Base-by-base conservation (phyloP, 257 asterid genomes). In the Linderniella brevidens region DNA sequence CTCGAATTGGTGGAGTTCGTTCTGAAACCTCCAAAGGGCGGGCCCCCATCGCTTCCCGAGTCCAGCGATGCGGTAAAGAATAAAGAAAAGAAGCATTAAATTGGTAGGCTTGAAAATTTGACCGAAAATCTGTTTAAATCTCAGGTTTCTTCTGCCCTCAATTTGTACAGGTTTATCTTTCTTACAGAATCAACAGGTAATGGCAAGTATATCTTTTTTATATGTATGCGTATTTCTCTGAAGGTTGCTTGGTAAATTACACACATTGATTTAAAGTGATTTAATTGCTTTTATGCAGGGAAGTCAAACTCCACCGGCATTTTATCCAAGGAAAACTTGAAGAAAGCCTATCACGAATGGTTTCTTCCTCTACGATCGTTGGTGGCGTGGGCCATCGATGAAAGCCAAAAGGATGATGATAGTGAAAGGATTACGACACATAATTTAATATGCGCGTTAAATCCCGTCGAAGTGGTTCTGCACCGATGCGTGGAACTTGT, bases 41-140 rank as follows among this genome's bases (percentile, higher is more conserved):
- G 96, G 57, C 98, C 94, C 58, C 96, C 95, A 42, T 56, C 69
- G 11, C 92, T 88, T 54, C 94, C 94, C 3, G 95, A 84, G 61
- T 61, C 60, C 74, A 69, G 82, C 56, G 94, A 88, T 71, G 93
- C 95, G 19, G 98, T 88, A 64, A 61, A 48, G n/a, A n/a, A n/a
- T n/a, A n/a, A n/a, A n/a, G n/a, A n/a, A n/a, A n/a, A n/a, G n/a
- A n/a, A n/a, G n/a, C n/a, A n/a, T n/a, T n/a, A n/a, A n/a, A n/a
- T n/a, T n/a, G n/a, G n/a, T n/a, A n/a, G n/a, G n/a, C n/a, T n/a
- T n/a, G n/a, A n/a, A n/a, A n/a, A n/a, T 44, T 38, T 38, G 12
- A 38, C 43, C 14, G 43, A 13, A 16, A 14, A 17, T 54, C 11
- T 20, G 19, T 17, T 35, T n/a, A n/a, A n/a, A 1, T 40, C 74